Evolutionary conservation across 805 yeast genomes (phyloP).

Genomic region (Priceomyces medius): DNA sequence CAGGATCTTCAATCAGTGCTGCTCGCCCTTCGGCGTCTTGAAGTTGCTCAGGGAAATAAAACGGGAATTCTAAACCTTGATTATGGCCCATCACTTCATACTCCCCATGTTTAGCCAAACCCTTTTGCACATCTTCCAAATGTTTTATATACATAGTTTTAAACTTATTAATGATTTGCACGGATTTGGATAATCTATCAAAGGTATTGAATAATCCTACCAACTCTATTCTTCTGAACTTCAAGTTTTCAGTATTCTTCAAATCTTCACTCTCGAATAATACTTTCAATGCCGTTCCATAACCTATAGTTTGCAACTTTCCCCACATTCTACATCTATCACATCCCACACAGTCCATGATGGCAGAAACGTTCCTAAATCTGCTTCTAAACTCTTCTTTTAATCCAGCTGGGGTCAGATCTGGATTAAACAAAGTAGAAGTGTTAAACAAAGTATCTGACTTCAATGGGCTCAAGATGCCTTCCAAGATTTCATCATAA

Average conservation of each 20-base stretch:
- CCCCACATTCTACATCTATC: slow-evolving; percentile 99
- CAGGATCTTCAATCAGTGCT: neutral
- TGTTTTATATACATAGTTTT: slow-evolving; percentile 50
- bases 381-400: slow-evolving; percentile 85
- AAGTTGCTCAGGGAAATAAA: slow-evolving; percentile 11
- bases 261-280: slow-evolving; percentile 71
- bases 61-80: slow-evolving; percentile 36
- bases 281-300: slow-evolving; percentile 92
- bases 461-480: slow-evolving; percentile 40
- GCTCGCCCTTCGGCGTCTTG: no score
- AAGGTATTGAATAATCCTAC: slow-evolving; percentile 91
- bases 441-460: slow-evolving; percentile 46
- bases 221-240: slow-evolving; percentile 74
- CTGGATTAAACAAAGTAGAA: slow-evolving; percentile 45
- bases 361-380: slow-evolving; percentile 83
- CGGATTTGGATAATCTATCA: slow-evolving; percentile 85
- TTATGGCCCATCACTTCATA: slow-evolving; percentile 30
- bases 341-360: slow-evolving; percentile 99
- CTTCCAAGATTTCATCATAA: slow-evolving; percentile 27
- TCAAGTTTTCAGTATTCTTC: slow-evolving; percentile 52
- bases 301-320: slow-evolving; percentile 93
- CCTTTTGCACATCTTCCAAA: slow-evolving; percentile 39
- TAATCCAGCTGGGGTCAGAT: slow-evolving; percentile 47
- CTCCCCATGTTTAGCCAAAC: slow-evolving; percentile 40
- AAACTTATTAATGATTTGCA: slow-evolving; percentile 72